Percentiles rank a stretch among this genome's conserved stretches.
Conservation (phyloP, 768 basidiomycete species). For the Hericium erinaceus region DNA sequence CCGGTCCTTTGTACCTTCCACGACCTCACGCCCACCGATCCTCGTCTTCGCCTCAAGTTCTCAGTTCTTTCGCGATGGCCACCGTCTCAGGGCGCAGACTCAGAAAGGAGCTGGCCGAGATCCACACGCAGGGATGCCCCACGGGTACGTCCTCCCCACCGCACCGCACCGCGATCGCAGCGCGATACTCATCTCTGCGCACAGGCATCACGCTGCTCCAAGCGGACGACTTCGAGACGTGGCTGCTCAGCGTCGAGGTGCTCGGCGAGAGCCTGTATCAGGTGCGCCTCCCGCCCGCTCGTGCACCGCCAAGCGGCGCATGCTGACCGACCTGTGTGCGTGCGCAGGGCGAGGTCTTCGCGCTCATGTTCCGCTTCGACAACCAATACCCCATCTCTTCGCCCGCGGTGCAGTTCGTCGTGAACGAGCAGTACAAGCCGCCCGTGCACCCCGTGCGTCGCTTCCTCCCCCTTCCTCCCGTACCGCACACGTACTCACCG, state of each 20-base stretch:
- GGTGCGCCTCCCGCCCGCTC: slow-evolving; percentile 28
- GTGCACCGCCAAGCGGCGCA: background rate
- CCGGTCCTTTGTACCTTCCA: too few relatives aligned
- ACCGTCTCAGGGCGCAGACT: slow-evolving; percentile 13
- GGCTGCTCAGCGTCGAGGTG: slow-evolving; percentile 74
- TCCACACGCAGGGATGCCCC: slow-evolving; percentile 9
- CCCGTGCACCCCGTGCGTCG: slow-evolving; percentile 70
- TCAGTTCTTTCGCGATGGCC: slow-evolving; percentile 6
- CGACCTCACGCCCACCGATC: too few relatives aligned
- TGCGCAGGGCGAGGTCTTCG: slow-evolving; percentile 62
- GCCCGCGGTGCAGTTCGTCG: slow-evolving; percentile 81
- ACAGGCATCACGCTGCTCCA: slow-evolving; percentile 64
- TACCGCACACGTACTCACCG: slow-evolving; percentile 6
- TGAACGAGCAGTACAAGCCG: slow-evolving; percentile 51
- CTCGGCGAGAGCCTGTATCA: slow-evolving; percentile 76
- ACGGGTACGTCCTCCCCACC: background rate
- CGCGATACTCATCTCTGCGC: background rate
- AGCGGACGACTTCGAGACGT: slow-evolving; percentile 71
- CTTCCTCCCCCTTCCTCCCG: background rate
- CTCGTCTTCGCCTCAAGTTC: background rate
- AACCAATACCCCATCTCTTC: slow-evolving; percentile 77
- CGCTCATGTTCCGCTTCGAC: slow-evolving; percentile 77
- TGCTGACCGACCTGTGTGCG: background rate
- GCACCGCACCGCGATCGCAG: background rate
- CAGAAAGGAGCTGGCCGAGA: slow-evolving; percentile 15